Evolutionary conservation across 306 rosid species (phyloP).

Genomic region (Corylus avellana): DNA sequence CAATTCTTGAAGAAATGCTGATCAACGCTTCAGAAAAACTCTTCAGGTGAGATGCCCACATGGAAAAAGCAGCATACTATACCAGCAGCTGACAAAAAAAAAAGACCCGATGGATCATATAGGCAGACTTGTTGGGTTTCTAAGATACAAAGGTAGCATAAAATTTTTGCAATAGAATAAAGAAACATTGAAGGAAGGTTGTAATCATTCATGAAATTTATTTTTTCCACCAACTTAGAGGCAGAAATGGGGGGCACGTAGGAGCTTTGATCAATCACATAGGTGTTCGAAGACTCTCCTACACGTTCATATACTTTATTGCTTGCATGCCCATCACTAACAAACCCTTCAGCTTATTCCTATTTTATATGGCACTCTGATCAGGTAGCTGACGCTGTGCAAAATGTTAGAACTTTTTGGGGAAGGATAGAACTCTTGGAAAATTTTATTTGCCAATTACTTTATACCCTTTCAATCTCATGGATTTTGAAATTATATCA

Average conservation of each 20-base stretch:
- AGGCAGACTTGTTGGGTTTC: not conserved
- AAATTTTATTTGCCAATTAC: not conserved
- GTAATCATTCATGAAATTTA: not conserved
- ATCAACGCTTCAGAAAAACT: not conserved
- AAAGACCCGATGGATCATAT: not conserved
- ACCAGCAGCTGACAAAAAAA: not conserved
- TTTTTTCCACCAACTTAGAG: not conserved
- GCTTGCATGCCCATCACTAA: not conserved
- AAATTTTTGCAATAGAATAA: not conserved
- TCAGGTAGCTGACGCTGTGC: too few species aligned
- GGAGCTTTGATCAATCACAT: slow-evolving; percentile 17
- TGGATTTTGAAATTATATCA: too few species aligned
- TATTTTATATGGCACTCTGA: not conserved
- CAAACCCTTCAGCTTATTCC: not conserved
- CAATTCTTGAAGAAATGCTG: not conserved
- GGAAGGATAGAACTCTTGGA: not conserved
- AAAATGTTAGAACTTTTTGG: not conserved
- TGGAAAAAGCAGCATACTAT: not conserved
- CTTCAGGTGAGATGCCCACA: not conserved
- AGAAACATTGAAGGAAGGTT: not conserved
- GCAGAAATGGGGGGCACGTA: slow-evolving; percentile 15
- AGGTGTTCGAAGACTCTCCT: not conserved
- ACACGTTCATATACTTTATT: not conserved
- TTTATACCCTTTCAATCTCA: too few species aligned
- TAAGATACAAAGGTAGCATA: not conserved